Conservation (phyloP, 1,284 basidiomycete genomes). For the Apiotrichum veenhuisii region DNA sequence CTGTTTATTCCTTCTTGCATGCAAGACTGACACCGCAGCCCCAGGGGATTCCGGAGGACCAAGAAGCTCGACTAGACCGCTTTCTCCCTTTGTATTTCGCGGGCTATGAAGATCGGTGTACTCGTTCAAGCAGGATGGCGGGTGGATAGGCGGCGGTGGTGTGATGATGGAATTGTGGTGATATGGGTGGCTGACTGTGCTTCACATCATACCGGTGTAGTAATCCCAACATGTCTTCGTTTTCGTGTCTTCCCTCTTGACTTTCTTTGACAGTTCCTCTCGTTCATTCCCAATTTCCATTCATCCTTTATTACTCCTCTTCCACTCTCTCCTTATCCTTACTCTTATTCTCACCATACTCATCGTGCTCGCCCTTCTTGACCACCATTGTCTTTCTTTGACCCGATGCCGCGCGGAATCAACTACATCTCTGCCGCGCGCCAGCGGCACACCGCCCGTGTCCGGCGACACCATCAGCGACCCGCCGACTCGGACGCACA, state of each 20-base stretch:
- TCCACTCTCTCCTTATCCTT: neutral
- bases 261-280: too few relatives aligned
- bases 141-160: too few relatives aligned
- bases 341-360: too few relatives aligned
- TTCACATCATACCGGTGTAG: neutral
- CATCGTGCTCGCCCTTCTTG: neutral
- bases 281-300: too few relatives aligned
- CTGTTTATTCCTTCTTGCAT: too few relatives aligned
- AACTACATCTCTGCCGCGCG: conserved; percentile 9
- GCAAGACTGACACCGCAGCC: neutral
- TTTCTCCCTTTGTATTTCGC: neutral
- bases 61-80: conserved; percentile 17
- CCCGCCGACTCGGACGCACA: too few relatives aligned
- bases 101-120: neutral
- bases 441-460: conserved; percentile 1
- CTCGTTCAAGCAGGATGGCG: too few relatives aligned
- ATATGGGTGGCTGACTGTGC: too few relatives aligned
- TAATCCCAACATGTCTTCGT: neutral
- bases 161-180: neutral
- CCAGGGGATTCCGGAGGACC: conserved; percentile 16
- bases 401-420: neutral
- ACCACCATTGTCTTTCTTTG: neutral
- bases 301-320: too few relatives aligned
- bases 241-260: neutral
- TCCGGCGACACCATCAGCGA: neutral